Percentiles rank a stretch among this genome's conserved stretches.
phyloP scores from a whole-genome alignment of 306 rosid species.

The Lupinus albus region DNA sequence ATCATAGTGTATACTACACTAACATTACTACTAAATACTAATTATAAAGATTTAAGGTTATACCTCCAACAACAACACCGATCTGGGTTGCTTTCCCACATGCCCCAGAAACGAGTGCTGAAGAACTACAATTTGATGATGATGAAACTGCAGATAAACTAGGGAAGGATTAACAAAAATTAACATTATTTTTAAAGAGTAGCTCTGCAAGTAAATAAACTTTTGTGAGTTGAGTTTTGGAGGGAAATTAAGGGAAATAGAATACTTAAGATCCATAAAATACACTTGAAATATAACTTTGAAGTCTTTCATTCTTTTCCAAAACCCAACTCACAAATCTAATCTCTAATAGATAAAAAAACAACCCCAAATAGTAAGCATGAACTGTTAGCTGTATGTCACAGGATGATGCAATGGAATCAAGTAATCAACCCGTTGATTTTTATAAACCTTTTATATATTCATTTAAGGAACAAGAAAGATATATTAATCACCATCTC shows the following conservation, averaged over 20 bases:
- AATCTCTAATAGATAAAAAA: background rate
- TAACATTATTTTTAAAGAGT: background rate
- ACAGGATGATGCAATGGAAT: background rate
- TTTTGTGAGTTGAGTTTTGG: too few relatives aligned
- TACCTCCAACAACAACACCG: constrained; percentile 67
- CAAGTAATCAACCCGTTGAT: background rate
- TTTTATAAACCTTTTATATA: background rate
- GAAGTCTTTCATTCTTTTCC: too few relatives aligned
- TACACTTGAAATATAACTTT: too few relatives aligned
- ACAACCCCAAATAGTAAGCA: background rate
- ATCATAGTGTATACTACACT: background rate
- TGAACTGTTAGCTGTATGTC: background rate
- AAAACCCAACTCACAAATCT: too few relatives aligned
- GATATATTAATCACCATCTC: background rate
- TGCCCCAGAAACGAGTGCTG: constrained; percentile 51
- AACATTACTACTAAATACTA: too few relatives aligned
- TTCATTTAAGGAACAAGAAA: background rate
- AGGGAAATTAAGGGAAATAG: too few relatives aligned
- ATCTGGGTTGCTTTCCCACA: constrained; percentile 58
- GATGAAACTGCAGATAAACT: constrained; percentile 21
- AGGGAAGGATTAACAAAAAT: constrained; percentile 35
- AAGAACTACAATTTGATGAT: constrained; percentile 49
- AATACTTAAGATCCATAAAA: too few relatives aligned
- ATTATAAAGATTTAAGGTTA: constrained; percentile 18
- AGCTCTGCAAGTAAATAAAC: constrained; percentile 5